phyloP scores from a whole-genome alignment of 306 rosid genomes.

The Lathyrus aphaca region DNA sequence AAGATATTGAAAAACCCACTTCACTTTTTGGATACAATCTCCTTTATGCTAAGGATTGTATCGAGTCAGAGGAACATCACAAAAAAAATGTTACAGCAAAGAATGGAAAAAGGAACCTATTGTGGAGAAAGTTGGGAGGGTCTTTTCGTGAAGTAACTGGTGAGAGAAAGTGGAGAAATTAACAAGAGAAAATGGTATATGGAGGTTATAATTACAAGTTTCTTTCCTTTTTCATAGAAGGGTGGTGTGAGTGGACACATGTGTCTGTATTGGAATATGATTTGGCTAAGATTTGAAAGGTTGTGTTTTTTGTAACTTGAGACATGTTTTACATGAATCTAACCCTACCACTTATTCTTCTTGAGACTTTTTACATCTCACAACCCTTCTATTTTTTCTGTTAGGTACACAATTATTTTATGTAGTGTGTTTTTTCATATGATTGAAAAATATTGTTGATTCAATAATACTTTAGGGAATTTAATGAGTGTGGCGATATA shows the following conservation, averaged over 20 bases:
- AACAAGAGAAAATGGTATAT: slow-evolving; percentile 12
- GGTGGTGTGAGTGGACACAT: slow-evolving; percentile 56
- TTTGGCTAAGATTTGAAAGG: slow-evolving; percentile 52
- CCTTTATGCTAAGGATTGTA: slow-evolving; percentile 28
- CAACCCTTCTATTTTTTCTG: background rate
- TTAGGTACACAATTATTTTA: slow-evolving; percentile 25
- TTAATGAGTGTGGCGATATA: slow-evolving; percentile 21
- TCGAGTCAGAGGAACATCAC: slow-evolving; percentile 27
- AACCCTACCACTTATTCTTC: slow-evolving; percentile 47
- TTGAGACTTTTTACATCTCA: slow-evolving; percentile 33
- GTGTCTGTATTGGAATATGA: slow-evolving; percentile 51
- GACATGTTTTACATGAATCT: slow-evolving; percentile 40
- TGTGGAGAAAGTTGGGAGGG: slow-evolving; percentile 53
- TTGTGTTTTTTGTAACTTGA: slow-evolving; percentile 29
- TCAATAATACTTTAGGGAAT: background rate
- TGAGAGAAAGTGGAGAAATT: slow-evolving; percentile 43
- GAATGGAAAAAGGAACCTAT: background rate
- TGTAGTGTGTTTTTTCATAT: slow-evolving; percentile 35
- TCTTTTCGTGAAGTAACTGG: slow-evolving; percentile 46
- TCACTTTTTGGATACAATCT: slow-evolving; percentile 34
- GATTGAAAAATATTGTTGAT: slow-evolving; percentile 28
- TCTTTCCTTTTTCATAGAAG: slow-evolving; percentile 38
- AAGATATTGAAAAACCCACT: slow-evolving; percentile 9
- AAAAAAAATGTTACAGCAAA: slow-evolving; percentile 29
- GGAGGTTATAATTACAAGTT: slow-evolving; percentile 35